Evolutionary conservation across 2,329 filamentous ascomycete species (phyloP), one percentile per base, ranked within the genome.

Genomic region (Curvularia hawaiiensis): DNA sequence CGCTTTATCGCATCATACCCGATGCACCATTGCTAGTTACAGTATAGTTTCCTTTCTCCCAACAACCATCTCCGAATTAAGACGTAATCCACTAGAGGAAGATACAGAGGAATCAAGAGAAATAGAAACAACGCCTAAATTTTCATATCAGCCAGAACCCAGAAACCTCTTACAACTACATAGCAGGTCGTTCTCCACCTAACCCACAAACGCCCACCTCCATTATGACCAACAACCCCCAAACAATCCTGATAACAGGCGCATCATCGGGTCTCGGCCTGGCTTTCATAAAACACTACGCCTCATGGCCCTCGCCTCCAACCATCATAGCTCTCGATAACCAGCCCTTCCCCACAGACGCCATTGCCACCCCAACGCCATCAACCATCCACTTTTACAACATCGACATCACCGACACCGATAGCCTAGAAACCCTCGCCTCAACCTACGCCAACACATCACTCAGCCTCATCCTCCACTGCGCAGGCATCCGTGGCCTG

Each of bases 181-280:
- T 38, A n/a, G n/a, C n/a, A 38, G 8, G 14, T 6, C 35, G 16
- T 18, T 7, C 16, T 38, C 4, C 35, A n/a, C 35, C 14, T 35
- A 26, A 2, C 41, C 7, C 12, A 24, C 22, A 24, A 24, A 24
- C 22, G 22, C 22, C 22, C 22, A 24, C 22, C 3, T 8, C 16
- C 16, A 40, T 5, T 3, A 52, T 33, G 33, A 12, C n/a, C 20
- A 20, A 14, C 12, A 45, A 24, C 20, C 20, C 18, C 24, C 11
- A 58, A 49, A 97, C 91, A 6, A 82, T 98, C 58, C 79, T 98
- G 56, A 86, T 99, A 67, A 98, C 95, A n/a, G 94, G 95, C 57
- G 93, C 94, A 35, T 95, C 91, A 4, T 95, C 91, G 35, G 95
- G 95, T 62, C 97, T 99, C 76, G 95, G 95, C 31, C 85, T 85